Evolutionary conservation across 2,329 filamentous ascomycete species (phyloP), one percentile per base, ranked within the genome.

Genomic region (Calonectria leucothoes): DNA sequence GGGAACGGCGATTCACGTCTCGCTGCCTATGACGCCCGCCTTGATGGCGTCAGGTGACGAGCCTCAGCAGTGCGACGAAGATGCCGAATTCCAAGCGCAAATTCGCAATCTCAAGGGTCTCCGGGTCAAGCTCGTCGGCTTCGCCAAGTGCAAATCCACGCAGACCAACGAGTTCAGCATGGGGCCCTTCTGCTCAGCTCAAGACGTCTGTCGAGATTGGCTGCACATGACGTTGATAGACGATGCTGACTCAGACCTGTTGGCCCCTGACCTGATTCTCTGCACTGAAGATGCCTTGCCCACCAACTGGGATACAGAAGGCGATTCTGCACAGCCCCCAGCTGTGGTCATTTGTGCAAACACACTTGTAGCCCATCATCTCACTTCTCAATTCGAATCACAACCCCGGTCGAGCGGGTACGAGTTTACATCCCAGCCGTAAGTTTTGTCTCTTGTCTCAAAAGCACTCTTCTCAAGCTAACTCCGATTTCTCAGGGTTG

Each of bases 391-490:
- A 72, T 48, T 77, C 70, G 64, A 79, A 4, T 73, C 76, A 52
- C 72, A 78, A 23, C 63, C 65, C 15, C 71, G 65, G 20, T 72
- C 73, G 66, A 77, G 76, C 11, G 76, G 84, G 2, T 80, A 84
- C n/a, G 84, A 86, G 66, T 85, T 84, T 65, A 81, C 85, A 33
- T 84, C 84, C 6, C 84, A 84, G 33, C 84, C 85, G 81, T 84
- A 74, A 78, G 84, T 82, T 4, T 20, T 20, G 7, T 1, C 29
- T 14, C 11, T 2, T 12, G 3, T 3, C 12, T 3, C 7, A 7
- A 1, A 35, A n/a, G 35, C 0, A 6, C 4, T 5, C n/a, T 12
- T 20, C 12, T 27, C 4, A 17, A 12, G 27, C 15, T 25, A 45
- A 2, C 27, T 45, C 37, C 70, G 63, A 65, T 37, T 37, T n/a